Conservation (phyloP, 805 yeast species). For the Candida coquimbonensis region DNA sequence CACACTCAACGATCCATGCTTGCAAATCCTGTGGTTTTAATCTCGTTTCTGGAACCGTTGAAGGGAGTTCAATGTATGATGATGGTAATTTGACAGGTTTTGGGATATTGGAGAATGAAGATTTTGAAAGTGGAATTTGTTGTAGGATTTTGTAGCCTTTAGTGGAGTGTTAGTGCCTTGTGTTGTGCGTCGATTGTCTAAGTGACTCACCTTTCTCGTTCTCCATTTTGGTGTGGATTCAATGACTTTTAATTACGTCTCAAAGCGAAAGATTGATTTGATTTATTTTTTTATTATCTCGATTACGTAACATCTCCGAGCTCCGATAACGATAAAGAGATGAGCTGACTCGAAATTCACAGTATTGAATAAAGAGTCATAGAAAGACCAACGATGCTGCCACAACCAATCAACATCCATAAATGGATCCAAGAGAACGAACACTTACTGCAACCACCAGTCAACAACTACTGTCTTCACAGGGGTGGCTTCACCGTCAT, state of each 20-base stretch:
- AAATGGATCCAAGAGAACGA: constrained; percentile 77
- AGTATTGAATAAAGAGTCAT: background rate
- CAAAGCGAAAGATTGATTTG: too few relatives aligned
- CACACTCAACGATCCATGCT: constrained; percentile 27
- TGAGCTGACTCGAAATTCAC: background rate
- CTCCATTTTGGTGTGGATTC: constrained; percentile 1
- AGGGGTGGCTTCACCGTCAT: constrained; percentile 89
- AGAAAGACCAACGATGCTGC: constrained; percentile 23
- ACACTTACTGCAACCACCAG: constrained; percentile 81
- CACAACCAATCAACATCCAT: constrained; percentile 68
- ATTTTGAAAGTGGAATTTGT: constrained; percentile 49
- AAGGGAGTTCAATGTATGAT: constrained; percentile 35
- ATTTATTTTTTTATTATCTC: too few relatives aligned
- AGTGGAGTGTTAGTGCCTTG: background rate
- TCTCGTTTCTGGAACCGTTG: constrained; percentile 26
- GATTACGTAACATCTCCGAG: background rate
- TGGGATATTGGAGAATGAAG: constrained; percentile 47
- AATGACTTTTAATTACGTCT: background rate
- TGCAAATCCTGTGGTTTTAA: constrained; percentile 24
- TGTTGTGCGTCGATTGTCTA: background rate
- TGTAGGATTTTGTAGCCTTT: constrained; percentile 41
- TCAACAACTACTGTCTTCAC: constrained; percentile 83
- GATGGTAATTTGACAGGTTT: constrained; percentile 46
- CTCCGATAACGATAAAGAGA: background rate
- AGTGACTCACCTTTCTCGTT: constrained; percentile 6